phyloP scores from a whole-genome alignment of 2,329 filamentous ascomycete species.

The Apiospora kogelbergensis region DNA sequence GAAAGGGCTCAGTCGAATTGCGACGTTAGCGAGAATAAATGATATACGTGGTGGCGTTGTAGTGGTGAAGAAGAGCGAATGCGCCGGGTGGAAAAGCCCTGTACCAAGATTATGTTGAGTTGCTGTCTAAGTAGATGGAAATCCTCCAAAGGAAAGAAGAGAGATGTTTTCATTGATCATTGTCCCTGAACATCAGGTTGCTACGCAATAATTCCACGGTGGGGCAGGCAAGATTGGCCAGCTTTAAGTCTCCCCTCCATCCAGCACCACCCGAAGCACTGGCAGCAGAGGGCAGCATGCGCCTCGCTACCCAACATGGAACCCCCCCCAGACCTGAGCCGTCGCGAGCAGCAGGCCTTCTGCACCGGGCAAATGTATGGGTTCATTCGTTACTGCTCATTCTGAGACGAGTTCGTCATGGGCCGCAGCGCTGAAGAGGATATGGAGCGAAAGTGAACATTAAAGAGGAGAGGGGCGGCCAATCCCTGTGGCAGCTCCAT shows the following conservation, averaged over 20 bases:
- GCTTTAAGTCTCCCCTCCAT: not conserved
- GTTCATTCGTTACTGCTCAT: not conserved
- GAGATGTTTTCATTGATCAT: constrained; percentile 2
- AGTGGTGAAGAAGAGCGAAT: constrained; percentile 1
- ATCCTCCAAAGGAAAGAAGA: not conserved
- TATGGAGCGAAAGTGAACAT: not conserved
- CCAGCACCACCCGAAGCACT: not conserved
- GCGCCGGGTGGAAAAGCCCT: not conserved
- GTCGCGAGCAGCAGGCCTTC: not conserved
- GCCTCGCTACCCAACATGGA: not conserved
- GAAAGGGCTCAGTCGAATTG: not conserved
- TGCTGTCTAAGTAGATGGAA: not conserved
- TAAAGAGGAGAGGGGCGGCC: constrained; percentile 3
- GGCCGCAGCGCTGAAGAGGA: not conserved
- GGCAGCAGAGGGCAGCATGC: not conserved
- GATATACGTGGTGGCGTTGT: not conserved
- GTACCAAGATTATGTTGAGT: not conserved
- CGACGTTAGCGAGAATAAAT: not conserved
- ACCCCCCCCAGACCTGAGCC: not conserved
- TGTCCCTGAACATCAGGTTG: constrained; percentile 6
- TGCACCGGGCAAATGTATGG: too few species aligned
- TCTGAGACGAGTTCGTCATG: not conserved
- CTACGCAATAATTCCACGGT: constrained; percentile 5
- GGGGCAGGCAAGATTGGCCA: constrained; percentile 5
- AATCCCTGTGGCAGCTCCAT: not conserved